Evolutionary conservation across 768 basidiomycete species (phyloP), one percentile per base, ranked within the genome.

Genomic region (Rossbeevera mucosa): DNA sequence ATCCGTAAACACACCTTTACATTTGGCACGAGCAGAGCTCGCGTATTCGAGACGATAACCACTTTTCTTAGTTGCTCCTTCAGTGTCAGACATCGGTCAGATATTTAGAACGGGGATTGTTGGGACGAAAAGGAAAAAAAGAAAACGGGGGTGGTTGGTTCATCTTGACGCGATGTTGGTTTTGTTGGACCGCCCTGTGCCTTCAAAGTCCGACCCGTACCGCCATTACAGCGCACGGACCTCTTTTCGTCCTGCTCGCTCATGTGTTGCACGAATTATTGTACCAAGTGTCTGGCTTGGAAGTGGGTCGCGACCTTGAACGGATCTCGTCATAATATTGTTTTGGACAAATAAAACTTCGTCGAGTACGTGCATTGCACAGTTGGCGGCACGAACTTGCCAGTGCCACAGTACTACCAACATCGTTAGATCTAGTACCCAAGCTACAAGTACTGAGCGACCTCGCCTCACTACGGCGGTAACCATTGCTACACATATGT

Each of bases 41-140:
- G 89, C 82, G 69, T 90, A 90, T 70, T 91, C 89, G 38, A 91
- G 73, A 59, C 89, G 82, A 72, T 91, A 91, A 55, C 85, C 85
- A 44, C 64, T 52, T 50, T 67, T 70, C 25, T 62, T 71, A 13
- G 71, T 52, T 52, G 59, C 25, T 59, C 69, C 68, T 69, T 69
- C 68, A 60, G 56, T 69, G 60, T 69, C 68, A 59, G 68, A 69
- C 68, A 69, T 69, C 64, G 33, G 26, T 60, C 13, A 58, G 55
- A 56, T 55, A 49, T 22, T 50, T 44, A 44, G 52, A 43, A 52
- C 53, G 58, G 54, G 54, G 47, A 9, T 9, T 22, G 41, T 13
- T 41, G 40, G 28, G 13, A 8, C 6, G 41, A 21, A 22, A 58
- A 56, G 61, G 61, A 59, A 65, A 67, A 64, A 57, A 55, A 59